phyloP scores from a whole-genome alignment of 768 basidiomycete genomes.

The Lactarius psammicola region DNA sequence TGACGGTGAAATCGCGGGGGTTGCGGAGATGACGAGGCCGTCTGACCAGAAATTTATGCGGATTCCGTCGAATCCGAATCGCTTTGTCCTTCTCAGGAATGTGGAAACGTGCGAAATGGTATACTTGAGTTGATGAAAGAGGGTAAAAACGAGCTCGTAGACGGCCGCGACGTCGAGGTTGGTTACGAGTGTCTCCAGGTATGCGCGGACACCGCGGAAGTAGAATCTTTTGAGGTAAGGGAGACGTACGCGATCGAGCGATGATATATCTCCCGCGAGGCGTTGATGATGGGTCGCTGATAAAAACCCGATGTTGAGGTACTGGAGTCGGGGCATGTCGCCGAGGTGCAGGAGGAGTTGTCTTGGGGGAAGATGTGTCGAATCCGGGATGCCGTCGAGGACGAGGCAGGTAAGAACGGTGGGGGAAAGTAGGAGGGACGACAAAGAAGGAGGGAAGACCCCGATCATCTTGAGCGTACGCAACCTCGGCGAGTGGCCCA shows the following conservation, averaged over 20 bases:
- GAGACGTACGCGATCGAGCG: neutral
- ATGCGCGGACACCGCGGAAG: conserved; percentile 1
- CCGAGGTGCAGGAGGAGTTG: neutral
- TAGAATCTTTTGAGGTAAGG: neutral
- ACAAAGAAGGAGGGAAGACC: neutral
- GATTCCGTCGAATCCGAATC: conserved; percentile 8
- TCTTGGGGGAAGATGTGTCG: conserved; percentile 1
- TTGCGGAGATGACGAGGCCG: neutral
- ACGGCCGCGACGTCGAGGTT: neutral
- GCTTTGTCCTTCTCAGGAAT: conserved; percentile 1
- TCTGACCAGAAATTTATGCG: neutral
- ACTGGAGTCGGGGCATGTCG: neutral
- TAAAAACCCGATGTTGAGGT: conserved; percentile 8
- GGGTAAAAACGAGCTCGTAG: neutral
- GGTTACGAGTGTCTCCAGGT: neutral
- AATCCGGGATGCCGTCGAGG: conserved; percentile 8
- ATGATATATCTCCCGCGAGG: neutral
- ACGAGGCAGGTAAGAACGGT: neutral
- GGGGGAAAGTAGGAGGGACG: conserved; percentile 3
- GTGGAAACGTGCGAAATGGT: neutral
- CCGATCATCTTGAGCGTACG: neutral
- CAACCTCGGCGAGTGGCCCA: neutral
- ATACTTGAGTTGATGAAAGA: conserved; percentile 9
- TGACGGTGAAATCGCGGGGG: neutral
- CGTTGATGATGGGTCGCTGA: neutral